These are phyloP conservation scores for Citrus maxima DNA, from an alignment of 345 rosid species.

Conservation along the genomic window DNA sequence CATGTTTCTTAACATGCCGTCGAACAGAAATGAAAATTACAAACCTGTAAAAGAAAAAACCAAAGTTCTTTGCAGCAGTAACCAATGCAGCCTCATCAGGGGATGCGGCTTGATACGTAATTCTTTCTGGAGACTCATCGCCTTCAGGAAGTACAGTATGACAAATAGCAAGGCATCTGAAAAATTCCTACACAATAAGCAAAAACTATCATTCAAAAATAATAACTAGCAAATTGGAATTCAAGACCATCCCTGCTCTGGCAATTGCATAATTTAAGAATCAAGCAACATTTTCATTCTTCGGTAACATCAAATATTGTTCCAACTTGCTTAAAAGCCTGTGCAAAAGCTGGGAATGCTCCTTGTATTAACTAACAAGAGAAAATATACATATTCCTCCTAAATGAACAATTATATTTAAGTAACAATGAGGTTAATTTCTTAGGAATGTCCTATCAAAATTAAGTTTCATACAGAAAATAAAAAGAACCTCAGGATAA, in stretches of 20 bases:
- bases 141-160: slow-evolving; percentile 99
- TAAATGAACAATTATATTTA: neutral
- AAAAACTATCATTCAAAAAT: slow-evolving; percentile 12
- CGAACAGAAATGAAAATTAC: neutral
- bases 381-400: neutral
- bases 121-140: slow-evolving; percentile 89
- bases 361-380: neutral
- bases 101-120: slow-evolving; percentile 97
- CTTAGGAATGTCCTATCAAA: neutral
- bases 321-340: neutral
- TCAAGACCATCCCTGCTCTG: neutral
- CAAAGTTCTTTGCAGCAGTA: slow-evolving; percentile 95
- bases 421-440: neutral
- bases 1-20: neutral
- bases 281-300: neutral
- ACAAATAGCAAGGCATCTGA: slow-evolving; percentile 98
- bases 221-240: neutral
- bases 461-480: neutral
- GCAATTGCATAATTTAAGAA: neutral
- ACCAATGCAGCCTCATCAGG: slow-evolving; percentile 99
- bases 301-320: neutral
- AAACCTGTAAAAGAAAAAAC: slow-evolving; percentile 95
- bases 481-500: neutral
- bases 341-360: neutral
- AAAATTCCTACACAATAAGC: slow-evolving; percentile 68